A percentile compares a stretch with the other conserved stretches of the same genome.
Conservation (phyloP, 192 early-diverging fungal genomes). For the Backusella mclennaniae region DNA sequence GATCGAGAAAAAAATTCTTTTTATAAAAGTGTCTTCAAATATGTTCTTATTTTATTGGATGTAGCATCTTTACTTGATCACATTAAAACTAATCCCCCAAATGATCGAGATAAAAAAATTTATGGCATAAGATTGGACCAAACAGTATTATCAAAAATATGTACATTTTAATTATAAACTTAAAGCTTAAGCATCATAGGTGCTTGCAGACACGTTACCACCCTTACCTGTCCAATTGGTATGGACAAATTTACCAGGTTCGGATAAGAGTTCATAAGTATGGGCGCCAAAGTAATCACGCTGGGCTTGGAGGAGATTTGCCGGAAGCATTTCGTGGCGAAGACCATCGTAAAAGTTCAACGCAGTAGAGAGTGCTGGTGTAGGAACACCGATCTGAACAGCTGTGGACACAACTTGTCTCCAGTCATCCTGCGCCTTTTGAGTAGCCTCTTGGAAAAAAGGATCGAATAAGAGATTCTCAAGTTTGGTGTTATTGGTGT, state of each 20-base stretch:
- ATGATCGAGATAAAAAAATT: too few relatives aligned
- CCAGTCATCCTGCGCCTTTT: constrained; percentile 81
- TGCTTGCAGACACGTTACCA: constrained; percentile 58
- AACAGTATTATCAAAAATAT: too few relatives aligned
- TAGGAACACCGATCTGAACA: constrained; percentile 80
- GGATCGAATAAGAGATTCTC: constrained; percentile 92
- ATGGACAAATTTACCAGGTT: constrained; percentile 64
- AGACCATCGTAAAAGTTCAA: constrained; percentile 97
- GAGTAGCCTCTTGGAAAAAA: constrained; percentile 92
- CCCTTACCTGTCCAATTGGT: constrained; percentile 98
- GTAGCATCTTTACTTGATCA: too few relatives aligned
- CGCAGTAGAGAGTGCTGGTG: constrained; percentile 88
- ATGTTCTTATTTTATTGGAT: too few relatives aligned
- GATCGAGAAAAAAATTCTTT: neutral
- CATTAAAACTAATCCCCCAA: too few relatives aligned
- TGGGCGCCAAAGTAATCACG: constrained; percentile 99
- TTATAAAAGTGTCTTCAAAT: neutral
- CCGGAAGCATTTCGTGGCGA: constrained; percentile 84
- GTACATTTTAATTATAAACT: too few relatives aligned
- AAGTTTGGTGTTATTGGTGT: constrained; percentile 80
- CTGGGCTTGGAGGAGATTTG: constrained; percentile 95
- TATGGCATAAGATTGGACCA: too few relatives aligned
- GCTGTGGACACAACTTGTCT: constrained; percentile 83
- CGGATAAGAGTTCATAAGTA: constrained; percentile 84
- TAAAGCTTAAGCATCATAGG: constrained; percentile 52